Conservation (phyloP, 208 protist genomes). For the Tritrichomonas musculus region DNA sequence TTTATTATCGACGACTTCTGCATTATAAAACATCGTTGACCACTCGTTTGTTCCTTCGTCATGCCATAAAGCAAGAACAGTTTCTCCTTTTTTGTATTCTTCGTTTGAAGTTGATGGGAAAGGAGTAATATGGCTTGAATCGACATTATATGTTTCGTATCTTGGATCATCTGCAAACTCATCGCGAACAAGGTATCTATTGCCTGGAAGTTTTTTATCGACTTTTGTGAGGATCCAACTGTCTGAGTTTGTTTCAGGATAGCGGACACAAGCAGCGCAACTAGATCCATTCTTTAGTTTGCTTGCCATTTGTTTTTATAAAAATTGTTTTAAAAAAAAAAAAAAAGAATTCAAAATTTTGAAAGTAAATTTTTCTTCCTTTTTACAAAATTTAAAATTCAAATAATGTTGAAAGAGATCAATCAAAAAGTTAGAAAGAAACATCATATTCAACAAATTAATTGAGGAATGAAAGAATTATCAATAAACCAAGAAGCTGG, state of each 20-base stretch:
- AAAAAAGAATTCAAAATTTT: no score
- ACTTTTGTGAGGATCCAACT: not conserved
- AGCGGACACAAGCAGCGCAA: not conserved
- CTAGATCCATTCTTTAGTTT: not conserved
- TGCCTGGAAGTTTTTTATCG: not conserved
- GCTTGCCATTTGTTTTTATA: no score
- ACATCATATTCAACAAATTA: no score
- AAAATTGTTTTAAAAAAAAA: no score
- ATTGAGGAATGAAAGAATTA: no score
- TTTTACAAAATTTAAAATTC: no score
- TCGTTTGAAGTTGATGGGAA: not conserved
- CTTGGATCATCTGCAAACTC: not conserved
- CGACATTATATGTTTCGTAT: not conserved
- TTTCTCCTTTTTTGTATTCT: not conserved
- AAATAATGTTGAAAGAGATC: no score
- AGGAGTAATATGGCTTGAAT: not conserved
- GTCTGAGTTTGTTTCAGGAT: not conserved
- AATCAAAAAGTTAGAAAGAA: no score
- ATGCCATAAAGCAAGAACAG: not conserved
- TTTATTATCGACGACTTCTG: not conserved
- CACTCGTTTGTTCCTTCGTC: not conserved
- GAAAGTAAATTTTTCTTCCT: no score
- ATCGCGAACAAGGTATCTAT: not conserved
- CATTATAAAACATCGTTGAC: constrained; percentile 23
- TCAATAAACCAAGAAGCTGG: no score